A percentile compares a stretch with the other conserved stretches of the same genome.
phyloP scores from a whole-genome alignment of 306 rosid genomes.

The Castanea crenata region DNA sequence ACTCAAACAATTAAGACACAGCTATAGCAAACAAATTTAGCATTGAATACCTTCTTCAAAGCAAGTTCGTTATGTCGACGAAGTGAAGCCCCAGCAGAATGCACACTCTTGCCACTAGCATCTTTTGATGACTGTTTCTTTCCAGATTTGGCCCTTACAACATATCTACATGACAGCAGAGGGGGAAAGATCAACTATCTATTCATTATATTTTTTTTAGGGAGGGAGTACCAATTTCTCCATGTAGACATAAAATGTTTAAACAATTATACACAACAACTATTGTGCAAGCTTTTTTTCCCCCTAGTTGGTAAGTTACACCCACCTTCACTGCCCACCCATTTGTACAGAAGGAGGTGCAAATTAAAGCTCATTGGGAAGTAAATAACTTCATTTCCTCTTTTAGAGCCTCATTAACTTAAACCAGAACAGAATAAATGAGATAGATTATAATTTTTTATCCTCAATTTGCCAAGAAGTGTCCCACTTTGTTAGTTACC shows the following conservation, averaged over 20 bases:
- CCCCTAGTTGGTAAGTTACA: background rate
- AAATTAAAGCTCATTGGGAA: background rate
- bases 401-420: no score
- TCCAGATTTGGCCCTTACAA: slow-evolving; percentile 93
- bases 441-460: no score
- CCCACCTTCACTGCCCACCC: background rate
- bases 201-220: background rate
- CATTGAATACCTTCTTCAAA: slow-evolving; percentile 66
- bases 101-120: slow-evolving; percentile 72
- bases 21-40: background rate
- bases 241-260: background rate
- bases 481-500: no score
- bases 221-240: background rate
- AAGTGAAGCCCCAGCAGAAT: slow-evolving; percentile 95
- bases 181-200: background rate
- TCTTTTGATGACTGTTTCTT: slow-evolving; percentile 92
- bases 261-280: background rate
- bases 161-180: slow-evolving; percentile 59
- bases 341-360: background rate
- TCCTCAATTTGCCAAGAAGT: no score
- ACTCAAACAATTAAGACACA: slow-evolving; percentile 2
- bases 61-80: slow-evolving; percentile 87
- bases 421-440: no score
- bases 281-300: background rate
- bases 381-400: no score